These are phyloP conservation scores for Scedosporium boydii DNA, from an alignment of 2,329 filamentous ascomycete species.

Conservation along the genomic window DNA sequence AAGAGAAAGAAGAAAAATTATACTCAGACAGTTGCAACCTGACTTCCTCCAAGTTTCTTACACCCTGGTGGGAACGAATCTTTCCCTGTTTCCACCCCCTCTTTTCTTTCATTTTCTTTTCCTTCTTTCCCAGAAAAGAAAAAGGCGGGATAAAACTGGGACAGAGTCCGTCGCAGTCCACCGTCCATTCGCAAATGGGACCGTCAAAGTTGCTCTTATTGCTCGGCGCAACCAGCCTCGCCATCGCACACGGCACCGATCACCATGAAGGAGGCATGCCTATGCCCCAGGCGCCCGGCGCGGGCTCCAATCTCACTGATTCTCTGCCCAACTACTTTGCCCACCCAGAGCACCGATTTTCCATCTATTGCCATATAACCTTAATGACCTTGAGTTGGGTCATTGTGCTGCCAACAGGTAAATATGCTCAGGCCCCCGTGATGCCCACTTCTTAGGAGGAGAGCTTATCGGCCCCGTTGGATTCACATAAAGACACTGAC, in stretches of 20 bases:
- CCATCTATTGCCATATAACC: conserved; percentile 61
- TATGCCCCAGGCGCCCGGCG: conserved; percentile 10
- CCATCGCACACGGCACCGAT: conserved; percentile 10
- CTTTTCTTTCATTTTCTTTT: too few relatives aligned
- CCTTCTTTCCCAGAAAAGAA: too few relatives aligned
- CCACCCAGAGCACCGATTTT: conserved; percentile 37
- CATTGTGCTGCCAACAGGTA: conserved; percentile 62
- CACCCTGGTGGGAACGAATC: too few relatives aligned
- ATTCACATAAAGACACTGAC: neutral
- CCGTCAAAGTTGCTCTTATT: neutral
- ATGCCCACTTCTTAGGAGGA: neutral
- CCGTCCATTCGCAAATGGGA: neutral
- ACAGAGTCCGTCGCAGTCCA: neutral
- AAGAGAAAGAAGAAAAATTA: too few relatives aligned
- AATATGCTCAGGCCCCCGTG: conserved; percentile 17
- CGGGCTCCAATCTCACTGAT: conserved; percentile 15
- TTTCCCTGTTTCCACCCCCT: too few relatives aligned
- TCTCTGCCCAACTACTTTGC: conserved; percentile 50
- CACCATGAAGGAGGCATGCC: conserved; percentile 12
- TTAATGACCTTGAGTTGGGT: conserved; percentile 67
- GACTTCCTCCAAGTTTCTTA: too few relatives aligned
- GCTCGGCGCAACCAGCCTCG: conserved; percentile 1
- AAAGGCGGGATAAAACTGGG: neutral
- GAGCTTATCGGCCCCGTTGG: too few relatives aligned
- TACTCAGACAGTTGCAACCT: too few relatives aligned